Evolutionary conservation across 1,139 yeast species (phyloP), one percentile per base, ranked within the genome.

Genomic region (Suhomyces taliae): DNA sequence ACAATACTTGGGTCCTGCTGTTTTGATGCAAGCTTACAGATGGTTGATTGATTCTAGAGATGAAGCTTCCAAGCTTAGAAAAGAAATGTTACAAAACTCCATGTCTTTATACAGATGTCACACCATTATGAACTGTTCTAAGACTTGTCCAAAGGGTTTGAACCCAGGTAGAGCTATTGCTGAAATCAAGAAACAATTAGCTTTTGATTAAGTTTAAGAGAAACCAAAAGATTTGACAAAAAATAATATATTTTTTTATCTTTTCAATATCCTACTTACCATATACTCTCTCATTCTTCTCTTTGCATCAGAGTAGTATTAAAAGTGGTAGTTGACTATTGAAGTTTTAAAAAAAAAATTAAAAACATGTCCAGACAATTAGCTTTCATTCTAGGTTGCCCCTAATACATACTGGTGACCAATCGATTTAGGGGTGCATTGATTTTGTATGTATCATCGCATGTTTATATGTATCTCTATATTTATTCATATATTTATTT

Each of bases 41-140:
- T 93, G 99, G 99, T 85, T 93, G 79, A 83, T 90, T 56, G 99
- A 93, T 72, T 87, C 97, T 42, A 87, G 99, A 77, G 99, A 93
- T 71, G 85, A 90, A 71, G 97, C 97, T 46, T 78, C 90, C 39
- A 77, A 72, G 55, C 62, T 76, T 59, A 90, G 99, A 80, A 88
- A 83, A 69, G 88, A 85, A 64, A 86, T 87, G 89, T 81, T 93
- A 64, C 95, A 95, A 72, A 93, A 93, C 81, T 85, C 97, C 52
- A 95, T 93, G 99, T 87, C 96, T 50, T 78, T 93, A 65, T 93
- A 95, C 82, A 87, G 99, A 81, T 93, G 99, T 73, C 99, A 93
- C 78, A 93, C 98, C 53, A 93, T 93, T 65, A 88, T 93, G 96
- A 93, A 93, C 82, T 93, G 98, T 82, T 82, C 98, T 48, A 86